Evolutionary conservation across 2,329 filamentous ascomycete species (phyloP).

Genomic region (Aureobasidium melanogenum): DNA sequence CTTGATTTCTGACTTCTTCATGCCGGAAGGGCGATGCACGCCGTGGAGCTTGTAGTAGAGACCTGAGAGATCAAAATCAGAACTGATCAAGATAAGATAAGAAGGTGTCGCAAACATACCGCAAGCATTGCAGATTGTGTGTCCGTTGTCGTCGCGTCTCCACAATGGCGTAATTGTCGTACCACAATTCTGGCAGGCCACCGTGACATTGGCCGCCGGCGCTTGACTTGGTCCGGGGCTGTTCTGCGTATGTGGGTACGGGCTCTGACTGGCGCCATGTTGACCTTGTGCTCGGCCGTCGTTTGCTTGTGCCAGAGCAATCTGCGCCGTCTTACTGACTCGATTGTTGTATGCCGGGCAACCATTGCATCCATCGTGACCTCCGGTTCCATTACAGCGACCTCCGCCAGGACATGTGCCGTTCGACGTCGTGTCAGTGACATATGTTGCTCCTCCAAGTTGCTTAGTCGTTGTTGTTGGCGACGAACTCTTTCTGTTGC

Average conservation of each 20-base stretch:
- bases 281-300: not conserved
- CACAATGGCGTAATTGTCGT: conserved; percentile 95
- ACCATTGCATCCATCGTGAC: conserved; percentile 87
- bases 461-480: not conserved
- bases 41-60: conserved; percentile 96
- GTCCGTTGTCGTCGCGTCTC: conserved; percentile 86
- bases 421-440: conserved; percentile 63
- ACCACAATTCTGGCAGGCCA: conserved; percentile 93
- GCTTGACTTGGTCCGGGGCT: conserved; percentile 2
- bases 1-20: conserved; percentile 98
- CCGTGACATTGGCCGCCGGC: conserved; percentile 54
- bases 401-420: conserved; percentile 96
- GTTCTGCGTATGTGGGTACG: conserved; percentile 14
- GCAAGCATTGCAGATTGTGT: conserved; percentile 98
- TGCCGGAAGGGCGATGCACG: conserved; percentile 85
- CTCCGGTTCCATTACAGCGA: conserved; percentile 91
- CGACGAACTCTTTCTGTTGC: conserved; percentile 5
- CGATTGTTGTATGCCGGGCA: conserved; percentile 98
- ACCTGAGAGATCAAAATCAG: conserved; percentile 43
- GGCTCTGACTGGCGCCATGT: conserved; percentile 7
- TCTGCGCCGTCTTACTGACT: conserved; percentile 75
- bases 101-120: conserved; percentile 49
- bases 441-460: conserved; percentile 54
- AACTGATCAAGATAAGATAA: conserved; percentile 4
- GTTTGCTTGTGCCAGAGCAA: conserved; percentile 43